A percentile compares a stretch with the other conserved stretches of the same genome.
Evolutionary conservation across 352 stramenopile species (phyloP).

Genomic region (Phytopythium oedochilum): DNA sequence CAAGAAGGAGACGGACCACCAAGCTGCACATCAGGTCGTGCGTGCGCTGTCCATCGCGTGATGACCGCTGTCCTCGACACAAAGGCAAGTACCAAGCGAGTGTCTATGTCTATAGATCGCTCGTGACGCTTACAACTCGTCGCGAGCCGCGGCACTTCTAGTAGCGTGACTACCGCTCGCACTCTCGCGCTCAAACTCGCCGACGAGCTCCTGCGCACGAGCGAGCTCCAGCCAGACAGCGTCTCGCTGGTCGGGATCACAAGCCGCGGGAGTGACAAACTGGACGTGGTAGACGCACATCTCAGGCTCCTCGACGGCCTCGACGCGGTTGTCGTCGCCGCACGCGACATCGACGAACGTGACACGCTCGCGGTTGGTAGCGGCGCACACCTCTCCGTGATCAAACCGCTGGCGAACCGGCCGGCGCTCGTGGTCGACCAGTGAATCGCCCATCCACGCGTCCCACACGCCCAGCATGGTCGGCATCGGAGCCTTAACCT

Average conservation of each 20-base stretch:
- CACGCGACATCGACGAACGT: conserved; percentile 78
- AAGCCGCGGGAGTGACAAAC: conserved; percentile 73
- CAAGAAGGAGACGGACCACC: conserved; percentile 6
- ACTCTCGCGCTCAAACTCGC: conserved; percentile 3
- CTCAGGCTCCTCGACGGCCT: conserved; percentile 86
- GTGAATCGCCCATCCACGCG: conserved; percentile 27
- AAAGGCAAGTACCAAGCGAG: too few relatives aligned
- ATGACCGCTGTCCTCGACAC: background rate
- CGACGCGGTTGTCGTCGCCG: conserved; percentile 59
- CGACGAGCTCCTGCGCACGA: conserved; percentile 1
- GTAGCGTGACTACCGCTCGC: background rate
- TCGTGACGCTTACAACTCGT: conserved; percentile 21
- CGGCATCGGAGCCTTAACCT: conserved; percentile 17
- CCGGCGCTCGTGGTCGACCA: conserved; percentile 19
- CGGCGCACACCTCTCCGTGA: conserved; percentile 71
- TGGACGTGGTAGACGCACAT: conserved; percentile 89
- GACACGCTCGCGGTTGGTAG: conserved; percentile 71
- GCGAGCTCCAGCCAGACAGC: conserved; percentile 4
- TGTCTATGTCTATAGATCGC: too few relatives aligned
- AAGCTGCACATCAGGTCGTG: conserved; percentile 10
- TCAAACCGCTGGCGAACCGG: conserved; percentile 47
- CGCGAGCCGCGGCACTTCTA: background rate
- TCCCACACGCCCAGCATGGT: conserved; percentile 66
- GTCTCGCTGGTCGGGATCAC: conserved; percentile 18
- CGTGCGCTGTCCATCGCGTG: background rate